Evolutionary conservation across 176 grass and related monocot species (phyloP).

Genomic region (Carex parvula): DNA sequence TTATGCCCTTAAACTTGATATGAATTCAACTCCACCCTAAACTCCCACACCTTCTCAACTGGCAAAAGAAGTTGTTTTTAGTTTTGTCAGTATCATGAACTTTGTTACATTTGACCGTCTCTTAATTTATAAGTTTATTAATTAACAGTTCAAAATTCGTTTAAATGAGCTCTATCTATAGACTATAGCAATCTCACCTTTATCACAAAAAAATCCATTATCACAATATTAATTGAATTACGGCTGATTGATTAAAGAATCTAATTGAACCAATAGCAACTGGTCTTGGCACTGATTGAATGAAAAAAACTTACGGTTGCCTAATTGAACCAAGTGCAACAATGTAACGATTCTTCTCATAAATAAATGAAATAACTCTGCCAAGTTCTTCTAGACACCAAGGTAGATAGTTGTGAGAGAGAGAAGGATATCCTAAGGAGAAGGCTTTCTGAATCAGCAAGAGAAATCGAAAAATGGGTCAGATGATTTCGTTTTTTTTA

Average conservation of each 20-base stretch:
- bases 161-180: not conserved
- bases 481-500: constrained; percentile 23
- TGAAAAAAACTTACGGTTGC: not conserved
- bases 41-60: not conserved
- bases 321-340: not conserved
- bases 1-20: not conserved
- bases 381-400: constrained; percentile 49
- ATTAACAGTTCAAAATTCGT: not conserved
- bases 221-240: not conserved
- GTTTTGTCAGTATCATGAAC: not conserved
- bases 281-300: not conserved
- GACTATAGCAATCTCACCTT: not conserved
- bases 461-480: constrained; percentile 89
- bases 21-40: not conserved
- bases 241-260: not conserved
- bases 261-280: not conserved
- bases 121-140: not conserved
- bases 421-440: constrained; percentile 73
- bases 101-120: not conserved
- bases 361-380: not conserved
- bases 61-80: not conserved
- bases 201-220: not conserved
- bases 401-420: constrained; percentile 53
- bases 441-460: constrained; percentile 83
- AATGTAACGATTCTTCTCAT: not conserved